Evolutionary conservation across 139 green algal species (phyloP), one percentile per base, ranked within the genome.

Genomic region (Axilococcus clingmanii): DNA sequence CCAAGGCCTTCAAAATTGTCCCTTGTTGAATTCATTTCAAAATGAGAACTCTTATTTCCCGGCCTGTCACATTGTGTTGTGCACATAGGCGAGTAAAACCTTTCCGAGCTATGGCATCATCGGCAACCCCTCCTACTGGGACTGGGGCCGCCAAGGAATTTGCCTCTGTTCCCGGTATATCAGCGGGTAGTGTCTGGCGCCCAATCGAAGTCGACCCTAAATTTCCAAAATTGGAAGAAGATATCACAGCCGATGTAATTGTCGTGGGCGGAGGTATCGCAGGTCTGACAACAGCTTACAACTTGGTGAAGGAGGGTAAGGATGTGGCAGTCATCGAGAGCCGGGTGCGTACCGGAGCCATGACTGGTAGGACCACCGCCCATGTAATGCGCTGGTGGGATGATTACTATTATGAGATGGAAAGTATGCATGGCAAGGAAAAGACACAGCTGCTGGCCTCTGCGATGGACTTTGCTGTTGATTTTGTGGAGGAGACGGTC

Each of bases 241-340:
- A 75, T 23, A 44, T 54, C 4, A 30, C 40, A 14, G 64, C 71
- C 40, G 77, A 86, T 40, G 59, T 83, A 6, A 48, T 44, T 16
- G 48, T 86, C 2, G 66, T 86, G 2, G 77, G 78, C 4, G 78
- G 58, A 4, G 78, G 78, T 22, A 83, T 86, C 38, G 59, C 55
- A 1, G 78, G 78, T 16, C 60, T 86, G 2, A 71, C 46, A 27
- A 69, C 65, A 27, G 78, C 78, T 0, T 85, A 85, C 48, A 56
- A 74, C 30, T 59, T 86, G 22, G 52, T 46, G n/a, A 62, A 72
- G 9, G 35, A 63, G 74, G 79, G 79, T 50, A 77, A 82, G 40
- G 52, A 50, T 1, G 80, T 89, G 27, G 72, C 79, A 31, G 59
- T 88, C 14, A 24, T 89, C 15, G 79, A 88, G 68, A 30, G 44